Evolutionary conservation across 2,329 filamentous ascomycete genomes (phyloP).

Genomic region (Simplicillium sp.): DNA sequence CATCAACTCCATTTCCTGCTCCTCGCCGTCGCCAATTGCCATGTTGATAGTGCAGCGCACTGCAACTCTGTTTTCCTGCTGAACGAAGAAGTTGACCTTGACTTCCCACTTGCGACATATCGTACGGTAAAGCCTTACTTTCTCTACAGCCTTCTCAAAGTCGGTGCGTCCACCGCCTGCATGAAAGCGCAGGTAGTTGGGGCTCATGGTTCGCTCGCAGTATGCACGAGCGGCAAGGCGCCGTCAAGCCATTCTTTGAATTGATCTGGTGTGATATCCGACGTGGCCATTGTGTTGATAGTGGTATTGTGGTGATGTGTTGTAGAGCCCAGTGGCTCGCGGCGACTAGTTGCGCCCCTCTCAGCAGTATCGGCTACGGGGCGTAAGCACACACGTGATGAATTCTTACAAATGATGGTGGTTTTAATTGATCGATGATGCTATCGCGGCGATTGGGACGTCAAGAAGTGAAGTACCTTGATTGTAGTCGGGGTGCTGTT

Average conservation of each 20-base stretch:
- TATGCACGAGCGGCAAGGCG: neutral
- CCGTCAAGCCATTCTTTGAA: constrained; percentile 1
- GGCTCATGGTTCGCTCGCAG: constrained; percentile 2
- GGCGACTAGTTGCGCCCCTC: too few species aligned
- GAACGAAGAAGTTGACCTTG: neutral
- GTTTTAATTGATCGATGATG: too few species aligned
- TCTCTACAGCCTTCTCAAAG: neutral
- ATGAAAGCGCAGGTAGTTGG: neutral
- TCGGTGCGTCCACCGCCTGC: constrained; percentile 2
- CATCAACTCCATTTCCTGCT: constrained; percentile 2
- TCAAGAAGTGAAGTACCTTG: too few species aligned
- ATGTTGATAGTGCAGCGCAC: neutral
- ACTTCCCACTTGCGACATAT: neutral
- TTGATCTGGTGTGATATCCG: neutral
- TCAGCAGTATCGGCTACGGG: too few species aligned
- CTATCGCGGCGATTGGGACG: too few species aligned
- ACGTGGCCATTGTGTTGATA: neutral
- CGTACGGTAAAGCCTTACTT: neutral
- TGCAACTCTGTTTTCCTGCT: neutral
- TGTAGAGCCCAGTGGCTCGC: too few species aligned
- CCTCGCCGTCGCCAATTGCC: neutral
- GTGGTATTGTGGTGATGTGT: too few species aligned
- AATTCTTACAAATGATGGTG: too few species aligned
- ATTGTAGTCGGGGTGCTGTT: too few species aligned
- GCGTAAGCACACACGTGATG: too few species aligned